These are phyloP conservation scores for Crithidia fasciculata DNA, from an alignment of 208 protist genomes.

Conservation along the genomic window DNA sequence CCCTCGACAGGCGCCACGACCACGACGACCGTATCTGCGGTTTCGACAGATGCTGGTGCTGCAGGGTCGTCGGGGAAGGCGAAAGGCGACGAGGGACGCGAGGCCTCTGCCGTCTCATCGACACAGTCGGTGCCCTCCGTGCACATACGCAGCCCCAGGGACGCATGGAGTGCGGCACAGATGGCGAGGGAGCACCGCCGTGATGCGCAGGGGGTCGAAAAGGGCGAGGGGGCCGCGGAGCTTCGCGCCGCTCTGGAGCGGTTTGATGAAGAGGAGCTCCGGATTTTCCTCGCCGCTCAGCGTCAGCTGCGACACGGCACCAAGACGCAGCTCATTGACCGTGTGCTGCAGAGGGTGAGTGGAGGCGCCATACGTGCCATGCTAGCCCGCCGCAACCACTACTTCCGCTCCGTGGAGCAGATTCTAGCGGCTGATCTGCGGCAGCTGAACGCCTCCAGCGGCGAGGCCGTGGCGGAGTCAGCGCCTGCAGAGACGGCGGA, in stretches of 20 bases:
- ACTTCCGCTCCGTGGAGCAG: constrained; percentile 85
- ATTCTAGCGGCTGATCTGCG: constrained; percentile 77
- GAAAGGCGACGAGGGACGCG: neutral
- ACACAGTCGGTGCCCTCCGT: constrained; percentile 59
- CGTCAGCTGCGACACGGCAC: constrained; percentile 87
- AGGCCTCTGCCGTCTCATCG: neutral
- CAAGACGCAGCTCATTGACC: constrained; percentile 71
- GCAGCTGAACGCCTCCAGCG: constrained; percentile 38
- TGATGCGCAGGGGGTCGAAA: constrained; percentile 21
- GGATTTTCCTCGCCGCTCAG: constrained; percentile 86
- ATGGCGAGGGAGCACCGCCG: constrained; percentile 64
- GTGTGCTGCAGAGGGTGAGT: constrained; percentile 64
- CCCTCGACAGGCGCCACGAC: constrained; percentile 25
- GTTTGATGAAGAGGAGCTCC: constrained; percentile 90
- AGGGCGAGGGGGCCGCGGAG: constrained; percentile 36
- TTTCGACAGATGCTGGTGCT: neutral
- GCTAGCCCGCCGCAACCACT: constrained; percentile 79
- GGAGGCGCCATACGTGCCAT: constrained; percentile 74
- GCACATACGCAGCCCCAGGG: constrained; percentile 83
- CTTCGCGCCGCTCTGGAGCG: constrained; percentile 51
- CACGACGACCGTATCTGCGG: neutral
- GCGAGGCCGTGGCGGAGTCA: neutral
- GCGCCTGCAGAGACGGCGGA: neutral
- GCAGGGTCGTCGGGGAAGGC: neutral
- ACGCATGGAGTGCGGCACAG: constrained; percentile 78